Evolutionary conservation across 352 stramenopile species (phyloP), one percentile per base, ranked within the genome.

Genomic region (Pythium folliculosum): DNA sequence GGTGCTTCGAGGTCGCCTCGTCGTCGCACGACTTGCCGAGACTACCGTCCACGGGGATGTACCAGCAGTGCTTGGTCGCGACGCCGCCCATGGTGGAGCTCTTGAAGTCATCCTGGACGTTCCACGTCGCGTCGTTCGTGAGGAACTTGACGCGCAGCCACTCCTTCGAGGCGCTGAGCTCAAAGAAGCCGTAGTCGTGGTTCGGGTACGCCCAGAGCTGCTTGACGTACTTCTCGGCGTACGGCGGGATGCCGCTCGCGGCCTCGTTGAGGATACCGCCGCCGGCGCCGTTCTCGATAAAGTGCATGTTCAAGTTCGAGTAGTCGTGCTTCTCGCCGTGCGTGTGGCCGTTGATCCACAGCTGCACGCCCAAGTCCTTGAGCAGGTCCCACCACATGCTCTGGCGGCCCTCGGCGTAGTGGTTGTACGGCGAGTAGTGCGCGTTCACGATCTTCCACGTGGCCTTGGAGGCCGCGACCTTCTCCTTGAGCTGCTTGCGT

Each of bases 391-490:
- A 80, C 83, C 82, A 92, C 59, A 80, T 78, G 0, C 83, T 62
- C 7, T 77, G 74, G 37, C 76, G 71, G 2, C 70, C 70, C 2
- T 78, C 77, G 6, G 80, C 74, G 56, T 91, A 92, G 70, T 94
- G 85, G 63, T 87, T 88, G 62, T 94, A 91, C 16, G 86, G 84
- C 1, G 78, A 89, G 69, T 92, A 94, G 69, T 92, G 86, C n/a
- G 84, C 84, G 67, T 94, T 94, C 19, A 94, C 81, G 23, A 92
- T 90, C 68, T 94, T 94, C 81, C 82, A 94, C 19, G 81, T 91
- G 5, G 86, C 86, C 40, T 80, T 94, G 1, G 83, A 91, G 3
- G 77, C 75, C 49, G 71, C 77, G 0, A 86, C 80, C 54, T 84
- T 81, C 25, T 81, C 72, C 16, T 77, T 78, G 3, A 91, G 72